Percentiles rank a stretch among this genome's conserved stretches.
Evolutionary conservation across 257 asterid species (phyloP).

Genomic region (Scutellaria barbata): DNA sequence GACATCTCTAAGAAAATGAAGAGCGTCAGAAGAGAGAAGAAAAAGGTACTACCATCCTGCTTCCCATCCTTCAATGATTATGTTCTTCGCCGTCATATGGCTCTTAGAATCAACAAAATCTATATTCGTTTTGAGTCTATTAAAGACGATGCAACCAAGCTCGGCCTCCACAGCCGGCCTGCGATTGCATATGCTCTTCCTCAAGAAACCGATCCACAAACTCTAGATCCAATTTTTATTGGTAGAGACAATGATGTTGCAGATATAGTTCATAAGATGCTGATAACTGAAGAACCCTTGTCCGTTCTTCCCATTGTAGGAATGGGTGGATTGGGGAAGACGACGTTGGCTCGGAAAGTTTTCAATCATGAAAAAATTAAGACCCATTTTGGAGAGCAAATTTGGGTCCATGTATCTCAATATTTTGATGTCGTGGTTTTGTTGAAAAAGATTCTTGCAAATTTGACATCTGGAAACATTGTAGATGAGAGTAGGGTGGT

Average conservation of each 20-base stretch:
- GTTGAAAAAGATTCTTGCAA: too few species aligned
- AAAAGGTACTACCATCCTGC: background rate
- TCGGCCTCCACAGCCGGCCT: background rate
- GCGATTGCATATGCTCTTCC: background rate
- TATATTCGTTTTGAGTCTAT: background rate
- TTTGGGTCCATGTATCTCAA: background rate
- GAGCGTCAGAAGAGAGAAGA: background rate
- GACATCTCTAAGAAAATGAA: background rate
- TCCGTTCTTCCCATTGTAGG: background rate
- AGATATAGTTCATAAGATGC: background rate
- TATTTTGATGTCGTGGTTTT: background rate
- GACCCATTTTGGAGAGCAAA: background rate
- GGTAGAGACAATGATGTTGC: background rate
- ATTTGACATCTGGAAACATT: too few species aligned
- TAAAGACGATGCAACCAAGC: background rate
- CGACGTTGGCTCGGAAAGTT: background rate
- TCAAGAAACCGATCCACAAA: background rate
- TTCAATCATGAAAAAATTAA: background rate
- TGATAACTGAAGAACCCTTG: background rate
- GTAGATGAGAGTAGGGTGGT: background rate
- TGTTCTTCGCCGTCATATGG: background rate
- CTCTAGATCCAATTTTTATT: constrained; percentile 6
- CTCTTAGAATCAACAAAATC: background rate
- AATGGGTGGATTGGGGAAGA: constrained; percentile 11
- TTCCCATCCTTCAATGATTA: constrained; percentile 3